phyloP scores from a whole-genome alignment of 2,329 filamentous ascomycete genomes.

The Teratosphaeria zuluensis region DNA sequence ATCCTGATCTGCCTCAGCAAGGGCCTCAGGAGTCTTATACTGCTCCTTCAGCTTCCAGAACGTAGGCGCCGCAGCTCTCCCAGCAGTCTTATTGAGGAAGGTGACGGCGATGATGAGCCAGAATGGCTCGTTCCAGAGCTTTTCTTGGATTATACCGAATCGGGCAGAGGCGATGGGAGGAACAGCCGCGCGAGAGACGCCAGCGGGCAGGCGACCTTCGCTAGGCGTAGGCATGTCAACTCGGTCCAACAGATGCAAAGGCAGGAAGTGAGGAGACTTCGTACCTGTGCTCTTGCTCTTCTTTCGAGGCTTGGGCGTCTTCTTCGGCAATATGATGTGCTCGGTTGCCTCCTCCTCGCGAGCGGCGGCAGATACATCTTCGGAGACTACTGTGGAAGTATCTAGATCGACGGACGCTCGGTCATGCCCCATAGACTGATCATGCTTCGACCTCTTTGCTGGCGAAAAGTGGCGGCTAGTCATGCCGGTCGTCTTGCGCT shows the following conservation, averaged over 20 bases:
- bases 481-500: constrained; percentile 24
- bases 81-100: constrained; percentile 74
- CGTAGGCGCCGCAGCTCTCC: constrained; percentile 62
- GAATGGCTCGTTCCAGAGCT: constrained; percentile 65
- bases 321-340: background rate
- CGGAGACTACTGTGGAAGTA: background rate
- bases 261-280: constrained; percentile 17
- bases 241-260: constrained; percentile 11
- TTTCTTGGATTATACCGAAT: constrained; percentile 81
- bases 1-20: constrained; percentile 48
- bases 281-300: constrained; percentile 15
- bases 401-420: background rate
- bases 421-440: background rate
- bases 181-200: constrained; percentile 46
- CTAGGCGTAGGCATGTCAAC: constrained; percentile 21
- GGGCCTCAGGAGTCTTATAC: constrained; percentile 56
- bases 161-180: constrained; percentile 51
- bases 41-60: constrained; percentile 58
- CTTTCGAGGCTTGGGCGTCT: background rate
- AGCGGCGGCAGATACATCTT: background rate
- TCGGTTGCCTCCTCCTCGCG: background rate
- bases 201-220: constrained; percentile 17
- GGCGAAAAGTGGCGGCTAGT: constrained; percentile 25
- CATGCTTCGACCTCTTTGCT: constrained; percentile 7
- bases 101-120: constrained; percentile 72